phyloP scores from a whole-genome alignment of 768 basidiomycete species.

The Russula lepida region DNA sequence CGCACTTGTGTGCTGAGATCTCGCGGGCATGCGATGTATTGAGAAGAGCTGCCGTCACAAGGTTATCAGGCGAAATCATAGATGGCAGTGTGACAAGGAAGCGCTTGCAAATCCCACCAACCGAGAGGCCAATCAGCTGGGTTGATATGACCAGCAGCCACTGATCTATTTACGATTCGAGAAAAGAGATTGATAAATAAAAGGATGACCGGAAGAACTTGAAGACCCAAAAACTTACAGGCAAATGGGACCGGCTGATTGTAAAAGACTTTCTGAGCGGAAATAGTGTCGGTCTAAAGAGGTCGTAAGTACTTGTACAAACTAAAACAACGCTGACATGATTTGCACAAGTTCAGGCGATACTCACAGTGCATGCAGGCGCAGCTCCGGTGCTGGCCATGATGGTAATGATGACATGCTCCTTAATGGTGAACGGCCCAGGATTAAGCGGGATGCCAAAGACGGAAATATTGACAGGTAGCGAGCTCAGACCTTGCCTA shows the following conservation, averaged over 20 bases:
- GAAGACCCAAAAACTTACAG: constrained; percentile 23
- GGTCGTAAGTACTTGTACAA: background rate
- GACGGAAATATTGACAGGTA: constrained; percentile 44
- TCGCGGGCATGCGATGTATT: constrained; percentile 34
- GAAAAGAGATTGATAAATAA: background rate
- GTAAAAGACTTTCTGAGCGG: constrained; percentile 41
- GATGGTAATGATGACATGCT: constrained; percentile 47
- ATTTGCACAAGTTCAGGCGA: background rate
- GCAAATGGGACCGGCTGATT: constrained; percentile 31
- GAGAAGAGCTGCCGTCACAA: constrained; percentile 38
- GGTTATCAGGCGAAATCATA: constrained; percentile 39
- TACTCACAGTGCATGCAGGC: constrained; percentile 28
- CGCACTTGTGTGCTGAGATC: constrained; percentile 37
- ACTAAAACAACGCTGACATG: background rate
- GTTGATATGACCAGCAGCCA: constrained; percentile 37
- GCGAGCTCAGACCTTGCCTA: constrained; percentile 51
- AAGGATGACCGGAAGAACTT: no score
- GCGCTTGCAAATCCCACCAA: constrained; percentile 37
- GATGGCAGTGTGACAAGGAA: constrained; percentile 39
- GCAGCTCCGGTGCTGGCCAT: constrained; percentile 32
- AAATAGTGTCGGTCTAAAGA: constrained; percentile 34
- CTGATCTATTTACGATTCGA: constrained; percentile 21
- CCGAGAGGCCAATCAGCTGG: constrained; percentile 35
- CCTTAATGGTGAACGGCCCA: constrained; percentile 69
- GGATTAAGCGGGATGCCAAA: constrained; percentile 50